A percentile compares a stretch with the other conserved stretches of the same genome.
These are phyloP conservation scores for Chlorella sp. DNA, from an alignment of 139 green algal species.

Conservation along the genomic window DNA sequence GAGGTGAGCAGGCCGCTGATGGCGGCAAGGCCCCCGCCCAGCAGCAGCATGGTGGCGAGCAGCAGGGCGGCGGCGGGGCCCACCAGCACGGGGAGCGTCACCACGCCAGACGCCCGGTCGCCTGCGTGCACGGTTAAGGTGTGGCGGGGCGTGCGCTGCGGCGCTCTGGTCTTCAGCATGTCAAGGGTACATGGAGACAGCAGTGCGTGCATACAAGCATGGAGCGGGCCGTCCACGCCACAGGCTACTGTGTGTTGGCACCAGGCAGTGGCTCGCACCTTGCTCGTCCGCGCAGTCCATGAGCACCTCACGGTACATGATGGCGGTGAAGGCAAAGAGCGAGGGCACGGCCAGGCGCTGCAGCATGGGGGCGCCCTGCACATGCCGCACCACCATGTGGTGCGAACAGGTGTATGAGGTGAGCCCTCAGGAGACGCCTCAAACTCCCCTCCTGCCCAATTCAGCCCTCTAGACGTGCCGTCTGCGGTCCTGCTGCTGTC, in stretches of 20 bases:
- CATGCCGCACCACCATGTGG: no score
- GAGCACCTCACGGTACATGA: constrained; percentile 49
- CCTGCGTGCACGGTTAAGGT: constrained; percentile 17
- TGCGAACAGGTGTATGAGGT: no score
- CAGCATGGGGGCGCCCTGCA: constrained; percentile 26
- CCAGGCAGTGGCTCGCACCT: not conserved
- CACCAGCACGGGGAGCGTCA: constrained; percentile 49
- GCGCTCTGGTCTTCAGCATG: no score
- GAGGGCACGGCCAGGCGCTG: constrained; percentile 9
- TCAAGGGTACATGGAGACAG: no score
- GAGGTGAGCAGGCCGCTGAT: not conserved
- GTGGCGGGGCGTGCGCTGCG: no score
- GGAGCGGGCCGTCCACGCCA: no score
- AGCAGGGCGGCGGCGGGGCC: constrained; percentile 23
- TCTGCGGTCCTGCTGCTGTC: no score
- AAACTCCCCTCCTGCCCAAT: no score
- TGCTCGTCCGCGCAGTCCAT: constrained; percentile 55
- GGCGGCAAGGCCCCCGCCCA: not conserved
- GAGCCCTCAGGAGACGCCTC: no score
- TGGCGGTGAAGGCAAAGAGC: constrained; percentile 35
- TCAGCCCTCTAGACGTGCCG: no score
- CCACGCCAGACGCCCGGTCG: constrained; percentile 35
- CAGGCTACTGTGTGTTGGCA: not conserved
- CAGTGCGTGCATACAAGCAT: no score
- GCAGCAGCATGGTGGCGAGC: not conserved